Base-by-base conservation (phyloP, 805 yeast genomes). In the Kazachstania martiniae region DNA sequence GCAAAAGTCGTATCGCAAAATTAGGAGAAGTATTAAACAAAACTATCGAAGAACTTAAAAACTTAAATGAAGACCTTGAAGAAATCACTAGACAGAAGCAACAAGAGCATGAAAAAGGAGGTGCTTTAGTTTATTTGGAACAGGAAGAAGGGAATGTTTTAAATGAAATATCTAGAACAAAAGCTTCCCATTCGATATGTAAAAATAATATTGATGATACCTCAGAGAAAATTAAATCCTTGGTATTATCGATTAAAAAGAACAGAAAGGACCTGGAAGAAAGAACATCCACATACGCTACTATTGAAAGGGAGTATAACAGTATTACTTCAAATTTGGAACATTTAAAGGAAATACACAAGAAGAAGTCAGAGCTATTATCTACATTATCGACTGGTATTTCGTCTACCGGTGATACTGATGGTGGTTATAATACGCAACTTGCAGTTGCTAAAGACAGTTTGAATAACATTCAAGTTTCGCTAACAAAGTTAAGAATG, bases 301-400 rank as follows among this genome's bases (percentile, higher is more conserved):
- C 46, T 3, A 57, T 65, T 6, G 75, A 78, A 44, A 33, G 44
- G 4, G 65, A 63, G n/a, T 73, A 68, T 43, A 56, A 61, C 3
- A 39, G 45, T 0, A 53, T 72, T 8, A 74, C 72, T 30, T 50
- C 46, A 1, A 48, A 58, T n/a, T 58, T 80, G 15, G 60, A 56
- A 2, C 47, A 51, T 1, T 41, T 74, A 34, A 75, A 73, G 38
- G 62, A 59, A 4, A 63, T 65, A 10, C 63, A 69, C 29, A 61
- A 63, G 21, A 67, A 63, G 37, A 83, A 81, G 43, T 89, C 83
- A 45, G 95, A 87, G 39, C 63, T 87, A 8, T 58, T 84, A 8
- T 80, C 91, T 0, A 77, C 93, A 0, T 63, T 87, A 25, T 75
- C 86, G 0, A 84, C 95, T 0, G 95, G 96, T 46, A 76, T 87